Evolutionary conservation across 192 early-diverging fungal genomes (phyloP), one percentile per base, ranked within the genome.

Genomic region (Neocallimastix lanati): DNA sequence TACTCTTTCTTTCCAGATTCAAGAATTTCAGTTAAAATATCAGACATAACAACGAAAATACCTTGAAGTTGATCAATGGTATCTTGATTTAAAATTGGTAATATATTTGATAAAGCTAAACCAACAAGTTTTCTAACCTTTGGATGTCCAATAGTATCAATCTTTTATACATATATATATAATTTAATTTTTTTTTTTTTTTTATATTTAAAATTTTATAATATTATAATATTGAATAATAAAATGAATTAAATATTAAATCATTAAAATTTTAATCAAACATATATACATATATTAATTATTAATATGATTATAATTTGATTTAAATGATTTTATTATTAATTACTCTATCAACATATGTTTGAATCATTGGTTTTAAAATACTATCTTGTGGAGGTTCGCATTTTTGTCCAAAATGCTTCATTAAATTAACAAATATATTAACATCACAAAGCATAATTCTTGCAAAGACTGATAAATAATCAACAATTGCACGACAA

Each of bases 321-420:
- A n/a, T n/a, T n/a, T n/a, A n/a, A n/a, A n/a, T n/a, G n/a, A n/a
- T n/a, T n/a, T n/a, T n/a, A n/a, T n/a, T n/a, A n/a, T n/a, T n/a
- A n/a, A n/a, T n/a, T 84, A 92, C 89, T 88, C 91, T 92, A 28
- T 94, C 92, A 78, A 90, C 85, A 91, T 91, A 93, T 13, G 83
- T 78, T 33, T 88, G 88, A 21, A 90, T 21, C n/a, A 90, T 79
- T 36, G 82, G 80, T n/a, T 83, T 83, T 25, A 91, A 80, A 37
- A 92, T 85, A 76, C 85, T 81, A 13, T 77, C 28, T 29, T 78
- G 81, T 25, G 84, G 67, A 29, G 83, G 83, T 21, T 86, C 83
- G 36, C 82, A 84, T 78, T 85, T 82, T 76, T 86, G 85, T 21
- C 86, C 85, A 28, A 85, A 85, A 76, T 81, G 76, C 35, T 83